Evolutionary conservation across 805 yeast genomes (phyloP).

Genomic region (Starmerella asiatica): DNA sequence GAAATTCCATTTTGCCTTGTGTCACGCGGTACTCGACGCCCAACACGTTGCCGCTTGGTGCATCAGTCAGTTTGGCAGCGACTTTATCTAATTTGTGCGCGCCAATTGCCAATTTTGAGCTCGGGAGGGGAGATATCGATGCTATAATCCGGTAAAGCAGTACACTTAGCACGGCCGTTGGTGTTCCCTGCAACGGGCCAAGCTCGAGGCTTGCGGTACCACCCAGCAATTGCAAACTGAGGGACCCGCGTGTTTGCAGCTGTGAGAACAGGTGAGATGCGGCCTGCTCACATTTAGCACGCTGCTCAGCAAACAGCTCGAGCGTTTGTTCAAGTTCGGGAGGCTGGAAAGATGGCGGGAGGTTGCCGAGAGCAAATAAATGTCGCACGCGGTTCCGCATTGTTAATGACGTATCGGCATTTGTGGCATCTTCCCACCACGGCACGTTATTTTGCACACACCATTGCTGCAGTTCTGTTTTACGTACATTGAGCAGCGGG

Average conservation of each 20-base stretch:
- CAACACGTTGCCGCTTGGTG: background rate
- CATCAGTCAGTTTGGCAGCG: background rate
- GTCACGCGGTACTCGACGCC: conserved; percentile 5
- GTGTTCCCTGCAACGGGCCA: conserved; percentile 5
- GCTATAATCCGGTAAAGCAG: conserved; percentile 12
- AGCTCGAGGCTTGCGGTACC: conserved; percentile 4
- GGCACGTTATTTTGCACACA: conserved; percentile 31
- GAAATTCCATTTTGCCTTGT: background rate
- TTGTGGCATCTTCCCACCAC: conserved; percentile 67
- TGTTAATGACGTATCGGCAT: conserved; percentile 41
- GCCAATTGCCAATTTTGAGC: conserved; percentile 8
- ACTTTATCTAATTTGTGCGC: conserved; percentile 5
- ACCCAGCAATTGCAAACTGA: background rate
- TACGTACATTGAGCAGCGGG: conserved; percentile 40
- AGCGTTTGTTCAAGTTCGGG: conserved; percentile 1
- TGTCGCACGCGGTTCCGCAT: conserved; percentile 42
- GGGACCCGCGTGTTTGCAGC: background rate
- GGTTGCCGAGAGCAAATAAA: conserved; percentile 25
- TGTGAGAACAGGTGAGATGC: conserved; percentile 2
- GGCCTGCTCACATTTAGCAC: background rate
- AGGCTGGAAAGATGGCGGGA: conserved; percentile 17
- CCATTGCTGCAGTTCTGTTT: conserved; percentile 34
- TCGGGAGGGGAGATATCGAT: conserved; percentile 12
- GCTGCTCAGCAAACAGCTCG: conserved; percentile 1
- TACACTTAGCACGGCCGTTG: conserved; percentile 8